Evolutionary conservation across 768 basidiomycete species (phyloP), one percentile per base, ranked within the genome.

Genomic region (Sistotremastrum suecicum): DNA sequence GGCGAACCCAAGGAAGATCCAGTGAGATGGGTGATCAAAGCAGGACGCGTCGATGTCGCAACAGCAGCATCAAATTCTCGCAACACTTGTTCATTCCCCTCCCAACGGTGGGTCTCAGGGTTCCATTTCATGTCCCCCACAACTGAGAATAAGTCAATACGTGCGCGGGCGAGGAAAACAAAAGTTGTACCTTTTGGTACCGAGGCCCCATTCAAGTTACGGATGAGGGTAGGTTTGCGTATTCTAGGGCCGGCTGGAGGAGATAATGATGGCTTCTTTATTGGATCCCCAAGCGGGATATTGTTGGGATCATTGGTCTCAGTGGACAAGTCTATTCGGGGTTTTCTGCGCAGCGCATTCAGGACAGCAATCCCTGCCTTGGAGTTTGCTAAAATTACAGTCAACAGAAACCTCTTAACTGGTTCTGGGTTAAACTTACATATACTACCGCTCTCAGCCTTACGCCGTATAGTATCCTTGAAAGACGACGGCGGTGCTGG

Each of bases 51-150:
- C 3, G 90, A 88, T 8, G 83, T 80, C 41, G 80, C 78, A 41
- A 85, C 74, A 10, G 74, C 80, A 11, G 66, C 65, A 43, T 98
- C 94, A 59, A 98, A 99, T 46, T 90, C 91, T 48, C 84, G 80
- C 32, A 97, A 71, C 10, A 78, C 76, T 48, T 84, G 80, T 51
- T 99, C 94, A 61, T 99, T 98, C 44, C 94, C 94, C 68, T 99
- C 94, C 94, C 94, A 99, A 34, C 88, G 82, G 10, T 85, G 74
- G 2, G 78, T 79, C 11, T 64, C 67, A 37, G 94, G 92, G 63
- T 99, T 98, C 87, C 90, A 99, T 56, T 78, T 85, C 94, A 99
- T 99, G 45, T 92, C 88, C 20, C 90, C 91, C 47, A 94, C 76
- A 40, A 89, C 94, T 94, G 56, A 39, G n/a, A 50, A 45, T 45